Base-by-base conservation (phyloP, 768 basidiomycete genomes). In the button mushroom (Agaricus bisporus) region DNA sequence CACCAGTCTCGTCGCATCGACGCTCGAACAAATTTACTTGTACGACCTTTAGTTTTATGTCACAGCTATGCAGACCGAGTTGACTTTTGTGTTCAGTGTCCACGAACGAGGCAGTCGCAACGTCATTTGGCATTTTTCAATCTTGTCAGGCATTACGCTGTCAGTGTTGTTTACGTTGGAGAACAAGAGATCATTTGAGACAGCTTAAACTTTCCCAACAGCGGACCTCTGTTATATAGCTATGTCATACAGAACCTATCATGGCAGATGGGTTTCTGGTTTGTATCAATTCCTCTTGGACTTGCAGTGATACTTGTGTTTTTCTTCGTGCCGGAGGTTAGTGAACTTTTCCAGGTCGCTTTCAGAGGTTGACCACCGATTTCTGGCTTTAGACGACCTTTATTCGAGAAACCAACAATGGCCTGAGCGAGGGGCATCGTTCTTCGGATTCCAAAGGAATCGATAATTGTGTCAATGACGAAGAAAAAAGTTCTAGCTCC, bases 221-320 rank as follows among this genome's bases (percentile, higher is more conserved):
- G 73, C 17, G 71, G 73, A 0, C 73, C 74, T 0, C 59, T 76
- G 36, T 64, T 77, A n/a, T 75, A 73, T 57, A 73, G 75, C 55
- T 74, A 73, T 58, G 73, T 76, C n/a, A 68, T 75, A 12, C 66
- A 72, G 51, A 72, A 73, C 54, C 48, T 70, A 22, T 67, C 73
- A 2, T 71, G 73, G 72, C 67, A 73, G 47, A 70, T 70, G 69
- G 72, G 72, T 15, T 77, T 76, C 60, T 77, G 75, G 75, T 71
- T 75, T 54, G 69, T 76, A n/a, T 66, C 67, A 26, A 76, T 76
- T 42, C 68, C 71, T 1, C 62, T 74, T 17, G 73, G 74, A 7
- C 52, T 76, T 12, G 62, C 62, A 4, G 58, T 70, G 9, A 41
- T 73, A n/a, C 51, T 67, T 6, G 66, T 75, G 3, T 71, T 76